Conservation (phyloP, 2,329 filamentous ascomycete genomes). For the Ramularia endophylla region DNA sequence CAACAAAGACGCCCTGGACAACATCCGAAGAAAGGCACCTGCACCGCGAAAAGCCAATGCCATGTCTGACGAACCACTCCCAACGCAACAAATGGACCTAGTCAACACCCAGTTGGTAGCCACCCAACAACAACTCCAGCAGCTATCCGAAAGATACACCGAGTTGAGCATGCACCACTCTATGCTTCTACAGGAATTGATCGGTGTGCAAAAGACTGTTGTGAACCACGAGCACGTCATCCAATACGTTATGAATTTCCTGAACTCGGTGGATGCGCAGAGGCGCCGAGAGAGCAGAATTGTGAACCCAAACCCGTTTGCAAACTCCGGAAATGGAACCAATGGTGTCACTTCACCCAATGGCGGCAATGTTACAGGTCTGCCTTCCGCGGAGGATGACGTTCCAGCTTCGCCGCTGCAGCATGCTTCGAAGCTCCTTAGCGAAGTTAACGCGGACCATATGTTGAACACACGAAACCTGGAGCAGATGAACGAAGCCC, state of each 20-base stretch:
- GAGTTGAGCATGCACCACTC: constrained; percentile 66
- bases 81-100: constrained; percentile 81
- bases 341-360: constrained; percentile 14
- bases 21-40: constrained; percentile 91
- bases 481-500: constrained; percentile 58
- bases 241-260: constrained; percentile 63
- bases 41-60: constrained; percentile 69
- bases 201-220: constrained; percentile 63
- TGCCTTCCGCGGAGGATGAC: constrained; percentile 47
- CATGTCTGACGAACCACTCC: constrained; percentile 66
- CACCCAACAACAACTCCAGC: constrained; percentile 86
- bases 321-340: constrained; percentile 3
- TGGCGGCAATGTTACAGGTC: constrained; percentile 7
- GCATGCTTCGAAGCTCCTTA: constrained; percentile 60
- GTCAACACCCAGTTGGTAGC: constrained; percentile 83
- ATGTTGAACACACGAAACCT: constrained; percentile 59
- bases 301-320: constrained; percentile 33
- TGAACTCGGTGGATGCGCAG: constrained; percentile 60
- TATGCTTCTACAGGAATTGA: constrained; percentile 58
- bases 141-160: constrained; percentile 75
- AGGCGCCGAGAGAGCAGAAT: constrained; percentile 56
- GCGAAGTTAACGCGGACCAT: constrained; percentile 59
- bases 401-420: constrained; percentile 62
- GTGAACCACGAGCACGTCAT: constrained; percentile 67
- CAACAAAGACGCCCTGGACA: constrained; percentile 93